These are phyloP conservation scores for Xylaria scruposa DNA, from an alignment of 495 filamentous ascomycete genomes.

Conservation along the genomic window DNA sequence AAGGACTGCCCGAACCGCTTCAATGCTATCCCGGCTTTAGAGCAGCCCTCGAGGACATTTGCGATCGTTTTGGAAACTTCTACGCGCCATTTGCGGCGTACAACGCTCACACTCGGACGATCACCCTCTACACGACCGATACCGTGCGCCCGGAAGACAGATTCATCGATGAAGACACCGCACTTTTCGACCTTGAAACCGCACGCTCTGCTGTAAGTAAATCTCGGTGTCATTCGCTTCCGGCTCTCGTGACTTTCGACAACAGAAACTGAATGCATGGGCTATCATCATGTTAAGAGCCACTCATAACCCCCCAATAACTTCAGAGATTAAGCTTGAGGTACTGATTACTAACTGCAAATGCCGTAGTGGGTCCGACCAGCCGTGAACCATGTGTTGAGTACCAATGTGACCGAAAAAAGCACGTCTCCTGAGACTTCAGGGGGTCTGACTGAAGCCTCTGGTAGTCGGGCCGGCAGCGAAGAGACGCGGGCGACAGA, in stretches of 20 bases:
- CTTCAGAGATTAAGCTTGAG: background rate
- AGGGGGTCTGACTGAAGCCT: background rate
- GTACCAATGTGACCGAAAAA: background rate
- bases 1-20: conserved; percentile 31
- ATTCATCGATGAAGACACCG: conserved; percentile 20
- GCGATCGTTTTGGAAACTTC: conserved; percentile 30
- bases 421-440: conserved; percentile 7
- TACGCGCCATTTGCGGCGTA: conserved; percentile 38
- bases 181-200: conserved; percentile 7
- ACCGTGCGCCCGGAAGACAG: conserved; percentile 15
- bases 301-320: background rate
- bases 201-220: conserved; percentile 27
- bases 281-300: background rate
- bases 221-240: background rate
- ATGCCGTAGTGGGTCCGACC: conserved; percentile 14
- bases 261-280: background rate
- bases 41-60: conserved; percentile 34
- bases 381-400: background rate
- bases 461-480: background rate
- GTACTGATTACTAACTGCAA: background rate
- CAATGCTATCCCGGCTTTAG: conserved; percentile 33
- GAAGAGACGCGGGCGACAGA: conserved; percentile 6
- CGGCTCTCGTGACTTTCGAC: background rate
- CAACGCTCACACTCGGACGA: conserved; percentile 20
- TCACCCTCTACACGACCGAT: conserved; percentile 32